These are phyloP conservation scores for Phytophthora gonapodyides DNA, from an alignment of 352 stramenopile species.

Conservation along the genomic window DNA sequence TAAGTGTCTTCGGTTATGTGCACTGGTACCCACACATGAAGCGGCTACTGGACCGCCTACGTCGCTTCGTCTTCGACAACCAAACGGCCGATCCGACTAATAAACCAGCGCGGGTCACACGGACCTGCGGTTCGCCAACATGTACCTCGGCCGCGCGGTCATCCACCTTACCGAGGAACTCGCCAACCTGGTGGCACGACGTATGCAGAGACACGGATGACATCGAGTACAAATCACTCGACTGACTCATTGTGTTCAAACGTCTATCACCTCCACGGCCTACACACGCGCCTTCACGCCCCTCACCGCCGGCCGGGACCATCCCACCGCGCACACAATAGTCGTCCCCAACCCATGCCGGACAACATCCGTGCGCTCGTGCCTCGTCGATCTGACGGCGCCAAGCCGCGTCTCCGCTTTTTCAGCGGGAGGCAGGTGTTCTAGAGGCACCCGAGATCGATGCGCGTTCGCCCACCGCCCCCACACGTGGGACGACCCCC, in stretches of 20 bases:
- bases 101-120: neutral
- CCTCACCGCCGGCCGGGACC: neutral
- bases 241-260: too few species aligned
- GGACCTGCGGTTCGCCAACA: neutral
- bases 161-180: neutral
- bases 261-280: too few species aligned
- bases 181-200: neutral
- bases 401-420: constrained; percentile 4
- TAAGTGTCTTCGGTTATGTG: too few species aligned
- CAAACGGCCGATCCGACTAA: neutral
- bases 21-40: too few species aligned
- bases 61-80: neutral
- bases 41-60: too few species aligned
- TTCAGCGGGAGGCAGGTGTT: constrained; percentile 9
- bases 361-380: constrained; percentile 6
- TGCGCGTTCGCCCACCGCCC: constrained; percentile 8
- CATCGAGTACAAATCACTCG: neutral
- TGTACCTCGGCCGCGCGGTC: constrained; percentile 1
- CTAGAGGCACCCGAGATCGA: neutral
- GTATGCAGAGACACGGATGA: neutral
- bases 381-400: constrained; percentile 1
- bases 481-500: neutral
- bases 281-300: neutral
- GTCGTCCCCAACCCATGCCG: neutral
- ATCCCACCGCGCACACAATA: neutral